These are phyloP conservation scores for Globisporangium solare DNA, from an alignment of 352 stramenopile genomes.

Conservation along the genomic window DNA sequence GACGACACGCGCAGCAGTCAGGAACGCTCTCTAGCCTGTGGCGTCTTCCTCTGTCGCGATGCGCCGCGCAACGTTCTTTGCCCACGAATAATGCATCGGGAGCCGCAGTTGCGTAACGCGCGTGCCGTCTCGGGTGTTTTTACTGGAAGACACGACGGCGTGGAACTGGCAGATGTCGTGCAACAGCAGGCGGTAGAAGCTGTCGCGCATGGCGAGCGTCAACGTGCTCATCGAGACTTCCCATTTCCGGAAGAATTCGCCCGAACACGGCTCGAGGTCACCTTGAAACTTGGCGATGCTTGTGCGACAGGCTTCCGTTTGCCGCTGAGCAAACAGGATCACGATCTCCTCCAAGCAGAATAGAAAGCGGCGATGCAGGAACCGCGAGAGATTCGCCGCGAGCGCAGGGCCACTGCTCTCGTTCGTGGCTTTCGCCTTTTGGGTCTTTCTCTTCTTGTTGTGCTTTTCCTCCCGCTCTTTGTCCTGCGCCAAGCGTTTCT, in stretches of 20 bases:
- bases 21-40: conserved; percentile 6
- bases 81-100: conserved; percentile 64
- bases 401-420: neutral
- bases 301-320: conserved; percentile 52
- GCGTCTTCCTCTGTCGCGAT: conserved; percentile 32
- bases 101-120: conserved; percentile 63
- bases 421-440: neutral
- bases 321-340: conserved; percentile 65
- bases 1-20: too few relatives aligned
- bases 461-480: conserved; percentile 11
- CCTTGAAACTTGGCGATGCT: conserved; percentile 40
- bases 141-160: conserved; percentile 55
- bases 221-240: conserved; percentile 60
- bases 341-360: conserved; percentile 76
- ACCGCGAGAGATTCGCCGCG: conserved; percentile 42
- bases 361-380: conserved; percentile 71
- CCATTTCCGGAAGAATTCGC: conserved; percentile 53
- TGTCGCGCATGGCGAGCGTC: conserved; percentile 67
- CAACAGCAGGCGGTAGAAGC: conserved; percentile 63
- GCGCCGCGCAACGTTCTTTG: conserved; percentile 23
- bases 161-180: conserved; percentile 78
- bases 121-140: conserved; percentile 59
- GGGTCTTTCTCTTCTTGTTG: conserved; percentile 25
- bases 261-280: conserved; percentile 53
- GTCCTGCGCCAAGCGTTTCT: conserved; percentile 14